phyloP scores from a whole-genome alignment of 768 basidiomycete species.

The Tephrocybe sp. region DNA sequence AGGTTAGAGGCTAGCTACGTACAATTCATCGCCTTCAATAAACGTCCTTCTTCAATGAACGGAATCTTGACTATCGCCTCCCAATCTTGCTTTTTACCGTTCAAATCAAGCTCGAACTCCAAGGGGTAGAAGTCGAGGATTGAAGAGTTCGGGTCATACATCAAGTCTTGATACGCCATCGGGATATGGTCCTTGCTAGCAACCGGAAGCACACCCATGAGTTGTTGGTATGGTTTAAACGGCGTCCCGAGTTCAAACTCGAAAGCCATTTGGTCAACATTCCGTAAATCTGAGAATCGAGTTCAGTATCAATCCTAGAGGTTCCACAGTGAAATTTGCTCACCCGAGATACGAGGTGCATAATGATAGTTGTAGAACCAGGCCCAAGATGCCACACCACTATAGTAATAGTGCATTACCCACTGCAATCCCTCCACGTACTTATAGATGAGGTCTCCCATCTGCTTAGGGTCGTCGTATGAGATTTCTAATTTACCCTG shows the following conservation, averaged over 20 bases:
- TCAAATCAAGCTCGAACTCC: constrained; percentile 90
- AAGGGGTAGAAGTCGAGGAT: constrained; percentile 94
- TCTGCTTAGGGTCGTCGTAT: constrained; percentile 62
- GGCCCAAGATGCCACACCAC: constrained; percentile 95
- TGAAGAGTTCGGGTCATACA: constrained; percentile 80
- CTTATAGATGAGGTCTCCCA: constrained; percentile 68
- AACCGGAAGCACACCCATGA: constrained; percentile 95
- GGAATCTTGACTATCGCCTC: constrained; percentile 99
- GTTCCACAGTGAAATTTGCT: constrained; percentile 12
- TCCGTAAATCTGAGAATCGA: constrained; percentile 45
- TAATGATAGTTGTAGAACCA: constrained; percentile 99
- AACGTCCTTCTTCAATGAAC: constrained; percentile 82
- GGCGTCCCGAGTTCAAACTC: constrained; percentile 84
- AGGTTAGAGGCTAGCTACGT: constrained; percentile 20
- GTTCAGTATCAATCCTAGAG: background rate
- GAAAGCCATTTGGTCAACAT: constrained; percentile 81
- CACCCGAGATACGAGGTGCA: constrained; percentile 94
- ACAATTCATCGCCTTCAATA: constrained; percentile 84
- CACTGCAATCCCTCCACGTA: constrained; percentile 96
- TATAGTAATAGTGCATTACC: constrained; percentile 99
- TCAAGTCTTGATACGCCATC: constrained; percentile 85
- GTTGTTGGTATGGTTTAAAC: constrained; percentile 90
- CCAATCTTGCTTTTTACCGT: constrained; percentile 99
- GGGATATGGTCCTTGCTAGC: constrained; percentile 92
- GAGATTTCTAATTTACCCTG: constrained; percentile 88